Evolutionary conservation across 2,329 filamentous ascomycete genomes (phyloP).

Genomic region (Penicillium sp.): DNA sequence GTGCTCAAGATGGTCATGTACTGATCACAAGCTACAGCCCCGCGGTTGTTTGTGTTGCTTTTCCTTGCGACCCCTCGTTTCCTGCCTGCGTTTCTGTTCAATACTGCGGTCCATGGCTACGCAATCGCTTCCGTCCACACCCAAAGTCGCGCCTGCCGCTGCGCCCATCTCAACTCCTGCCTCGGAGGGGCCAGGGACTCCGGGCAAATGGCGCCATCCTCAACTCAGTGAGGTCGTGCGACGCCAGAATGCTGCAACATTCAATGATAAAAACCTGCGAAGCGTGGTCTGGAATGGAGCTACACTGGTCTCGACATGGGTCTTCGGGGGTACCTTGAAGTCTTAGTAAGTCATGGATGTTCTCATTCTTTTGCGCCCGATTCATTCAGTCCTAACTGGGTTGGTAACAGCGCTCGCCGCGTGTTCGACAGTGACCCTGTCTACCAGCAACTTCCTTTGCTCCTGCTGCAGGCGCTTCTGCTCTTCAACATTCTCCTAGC

Average conservation of each 20-base stretch:
- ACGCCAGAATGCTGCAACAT: slow-evolving; percentile 77
- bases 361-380: background rate
- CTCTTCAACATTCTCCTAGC: slow-evolving; percentile 74
- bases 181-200: slow-evolving; percentile 46
- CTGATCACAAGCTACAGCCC: slow-evolving; percentile 15
- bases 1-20: background rate
- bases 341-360: slow-evolving; percentile 41
- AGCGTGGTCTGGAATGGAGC: slow-evolving; percentile 71
- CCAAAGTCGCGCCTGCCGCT: slow-evolving; percentile 38
- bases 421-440: slow-evolving; percentile 43
- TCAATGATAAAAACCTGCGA: slow-evolving; percentile 77
- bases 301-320: slow-evolving; percentile 59
- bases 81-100: background rate
- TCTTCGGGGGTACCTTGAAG: slow-evolving; percentile 49
- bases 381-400: slow-evolving; percentile 12
- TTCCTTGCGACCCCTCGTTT: background rate
- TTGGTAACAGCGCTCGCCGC: slow-evolving; percentile 33
- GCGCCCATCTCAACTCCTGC: slow-evolving; percentile 29
- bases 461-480: slow-evolving; percentile 67
- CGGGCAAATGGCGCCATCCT: slow-evolving; percentile 91
- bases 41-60: slow-evolving; percentile 2
- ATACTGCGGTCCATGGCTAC: slow-evolving; percentile 41
- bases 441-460: slow-evolving; percentile 55
- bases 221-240: slow-evolving; percentile 83
- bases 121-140: slow-evolving; percentile 50